A percentile compares a stretch with the other conserved stretches of the same genome.
Evolutionary conservation across 1,139 yeast genomes (phyloP).

Genomic region (Pichia norvegensis): DNA sequence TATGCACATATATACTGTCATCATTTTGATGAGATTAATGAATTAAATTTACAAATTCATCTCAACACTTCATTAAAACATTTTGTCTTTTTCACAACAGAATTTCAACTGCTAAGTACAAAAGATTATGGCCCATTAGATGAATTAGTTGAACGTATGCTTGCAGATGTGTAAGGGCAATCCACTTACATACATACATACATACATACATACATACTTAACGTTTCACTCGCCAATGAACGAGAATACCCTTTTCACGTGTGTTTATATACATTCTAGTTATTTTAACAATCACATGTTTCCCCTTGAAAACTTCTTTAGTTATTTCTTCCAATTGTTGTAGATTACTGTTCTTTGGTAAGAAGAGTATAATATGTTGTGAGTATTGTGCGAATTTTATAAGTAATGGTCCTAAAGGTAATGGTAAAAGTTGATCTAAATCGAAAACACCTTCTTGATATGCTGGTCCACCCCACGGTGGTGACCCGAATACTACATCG

Average conservation of each 20-base stretch:
- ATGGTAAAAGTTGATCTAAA: constrained; percentile 49
- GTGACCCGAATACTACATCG: constrained; percentile 73
- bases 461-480: constrained; percentile 95
- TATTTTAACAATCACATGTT: not conserved
- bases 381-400: constrained; percentile 36
- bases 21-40: constrained; percentile 91
- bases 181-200: not conserved
- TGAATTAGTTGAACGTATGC: constrained; percentile 73
- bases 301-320: not conserved
- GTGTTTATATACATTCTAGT: not conserved
- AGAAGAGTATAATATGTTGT: constrained; percentile 53
- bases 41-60: constrained; percentile 86
- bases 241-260: not conserved
- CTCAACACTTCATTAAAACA: constrained; percentile 92
- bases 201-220: no score
- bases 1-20: constrained; percentile 98
- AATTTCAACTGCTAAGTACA: constrained; percentile 65
- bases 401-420: constrained; percentile 40
- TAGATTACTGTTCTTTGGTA: constrained; percentile 63
- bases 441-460: constrained; percentile 47
- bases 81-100: constrained; percentile 79
- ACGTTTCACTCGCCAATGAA: not conserved
- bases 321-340: constrained; percentile 33
- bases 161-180: constrained; percentile 23
- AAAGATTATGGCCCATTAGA: constrained; percentile 91